Evolutionary conservation across 371 early-diverging fungal genomes (phyloP), one percentile per base, ranked within the genome.

Genomic region (Enterospora canceri): DNA sequence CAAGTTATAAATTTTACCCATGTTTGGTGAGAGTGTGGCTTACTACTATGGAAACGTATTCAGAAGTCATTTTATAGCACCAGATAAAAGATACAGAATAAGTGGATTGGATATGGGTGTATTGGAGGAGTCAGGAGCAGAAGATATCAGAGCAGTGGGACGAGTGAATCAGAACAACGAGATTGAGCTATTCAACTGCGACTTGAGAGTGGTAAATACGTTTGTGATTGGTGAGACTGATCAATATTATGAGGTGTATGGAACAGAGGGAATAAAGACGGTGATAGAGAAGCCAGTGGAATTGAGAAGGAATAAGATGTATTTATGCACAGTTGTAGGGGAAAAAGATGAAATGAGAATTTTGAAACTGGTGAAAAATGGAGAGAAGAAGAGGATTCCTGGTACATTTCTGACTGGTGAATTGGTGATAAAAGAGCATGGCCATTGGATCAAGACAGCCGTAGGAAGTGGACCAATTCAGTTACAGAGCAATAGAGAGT

Each of bases 21-120:
- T 67, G 16, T 71, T 71, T 49, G 72, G 67, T 24, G 50, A 32
- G 0, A 67, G 67, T 12, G 34, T 51, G 16, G 62, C 67, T 18
- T 74, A 74, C 34, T 16, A 65, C n/a, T 74, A 70, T 65, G 74
- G 70, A 55, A 62, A 60, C 26, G 31, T 70, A 26, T 29, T 28
- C 32, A 65, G 53, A 48, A 48, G 46, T 4, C 68, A 65, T 54
- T 66, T 74, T 40, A 47, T 49, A 1, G 46, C 65, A 0, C 70
- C 66, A 29, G 26, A 33, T 15, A 21, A 48, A 2, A 32, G 66
- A 18, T 74, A 74, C 55, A 21, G 30, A 31, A 55, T 71, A 16
- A 67, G 59, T 30, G 31, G 32, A 31, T 33, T 34, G 33, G 18
- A 0, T 21, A 30, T 67, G 0, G 29, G 28, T 48, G 21, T 26